Evolutionary conservation across 495 filamentous ascomycete genomes (phyloP), one percentile per base, ranked within the genome.

Genomic region (Copromyces sp.): DNA sequence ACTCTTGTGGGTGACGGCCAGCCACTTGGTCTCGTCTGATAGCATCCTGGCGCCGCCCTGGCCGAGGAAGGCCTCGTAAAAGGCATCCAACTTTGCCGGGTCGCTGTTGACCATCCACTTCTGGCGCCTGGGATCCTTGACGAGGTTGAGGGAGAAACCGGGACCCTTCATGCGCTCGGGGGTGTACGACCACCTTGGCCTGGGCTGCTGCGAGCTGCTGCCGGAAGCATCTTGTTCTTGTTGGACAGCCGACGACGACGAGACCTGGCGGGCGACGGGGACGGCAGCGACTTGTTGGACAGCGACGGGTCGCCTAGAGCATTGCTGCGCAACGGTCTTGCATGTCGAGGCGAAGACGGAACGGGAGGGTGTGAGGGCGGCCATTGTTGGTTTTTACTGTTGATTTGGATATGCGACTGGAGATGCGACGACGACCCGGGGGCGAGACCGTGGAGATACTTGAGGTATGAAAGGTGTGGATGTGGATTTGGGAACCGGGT

Each of bases 1-100:
- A 82, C 93, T 97, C 89, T 98, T 98, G 81, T 99, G 95, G 45
- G 95, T 99, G 72, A 99, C 88, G 12, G 95, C 94, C 75, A 98
- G 86, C 95, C 95, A 99, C 82, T 98, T 97, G 75, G 95, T 85
- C 82, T 98, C 94, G 3, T 97, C 94, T 41, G 90, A 90, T 74
- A 98, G 86, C 80, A 94, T 77, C 74, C 87, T 85, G 71, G 90
- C 87, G 75, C 93, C 92, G 71, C 87, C 86, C 70, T 81, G 81
- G 29, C 94, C 93, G 70, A 98, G 82, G 72, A 98, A 80, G 37
- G 83, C 83, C 47, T 85, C 84, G 80, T 97, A 95, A 80, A 93
- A 90, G 45, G 84, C 80, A 78, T 98, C 92, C 47, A 99, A 82
- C 72, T 84, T 82, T 69, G 82, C 81, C 16, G 91, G 92, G 75